Base-by-base conservation (phyloP, 306 rosid species). In the Prunus mume region DNA sequence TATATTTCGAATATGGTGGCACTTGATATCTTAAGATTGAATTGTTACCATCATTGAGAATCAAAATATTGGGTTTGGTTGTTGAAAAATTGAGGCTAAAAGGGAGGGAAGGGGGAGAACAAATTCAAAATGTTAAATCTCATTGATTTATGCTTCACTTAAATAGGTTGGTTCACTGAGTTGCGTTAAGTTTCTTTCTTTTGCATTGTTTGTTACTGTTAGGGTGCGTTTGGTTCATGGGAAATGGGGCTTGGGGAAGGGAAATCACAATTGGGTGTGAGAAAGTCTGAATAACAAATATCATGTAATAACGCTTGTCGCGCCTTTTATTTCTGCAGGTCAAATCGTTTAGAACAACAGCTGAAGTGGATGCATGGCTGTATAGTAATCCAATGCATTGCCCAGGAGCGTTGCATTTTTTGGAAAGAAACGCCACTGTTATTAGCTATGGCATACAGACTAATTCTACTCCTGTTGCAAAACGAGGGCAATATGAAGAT, bases 371-470 rank as follows among this genome's bases (percentile, higher is more conserved):
- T 75, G 74, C 67, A 28, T 92, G 93, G 97, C 90, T 94, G 75
- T 74, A 77, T 34, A 65, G 61, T 18, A 83, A 92, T 74, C 96
- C 97, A 34, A 82, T 92, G 91, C 57, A 49, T 3, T 87, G 90
- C 71, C 90, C 97, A 1, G 93, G 89, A 3, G 97, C 93, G 18
- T 67, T 92, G 75, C 97, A 92, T 81, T 88, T 92, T 60, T 19
- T 17, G 5, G 80, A 88, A 76, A 80, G 60, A 61, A 90, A 88
- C 74, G 72, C 45, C 3, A 82, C 79, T 55, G 80, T 87, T 41
- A 88, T 92, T 64, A 75, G 91, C 70, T 92, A 92, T 65, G 96
- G 97, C 24, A 25, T 92, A 62, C 97, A 92, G 83, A 92, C 96
- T 19, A 92, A 92, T 67, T 90, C 96, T 25, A 92, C 97, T 24